Conservation (phyloP, 2,329 filamentous ascomycete genomes). For the Albophoma yamanashiensis region DNA sequence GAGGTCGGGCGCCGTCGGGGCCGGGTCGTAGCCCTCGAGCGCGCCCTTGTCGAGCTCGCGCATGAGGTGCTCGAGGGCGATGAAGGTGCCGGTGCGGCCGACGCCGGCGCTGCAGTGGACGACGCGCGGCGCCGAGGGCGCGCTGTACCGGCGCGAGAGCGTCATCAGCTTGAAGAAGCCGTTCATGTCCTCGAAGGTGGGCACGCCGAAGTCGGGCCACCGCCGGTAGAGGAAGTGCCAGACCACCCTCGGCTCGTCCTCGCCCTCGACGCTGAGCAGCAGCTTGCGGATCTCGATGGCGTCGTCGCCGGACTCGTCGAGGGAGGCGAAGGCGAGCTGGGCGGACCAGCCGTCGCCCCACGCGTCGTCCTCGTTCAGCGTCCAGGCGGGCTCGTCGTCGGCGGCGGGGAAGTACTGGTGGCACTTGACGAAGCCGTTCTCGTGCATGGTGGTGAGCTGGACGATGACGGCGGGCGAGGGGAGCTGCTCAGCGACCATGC, state of each 20-base stretch:
- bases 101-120: slow-evolving; percentile 88
- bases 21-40: slow-evolving; percentile 37
- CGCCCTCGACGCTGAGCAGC: slow-evolving; percentile 39
- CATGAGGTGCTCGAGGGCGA: slow-evolving; percentile 86
- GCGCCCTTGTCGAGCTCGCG: slow-evolving; percentile 69
- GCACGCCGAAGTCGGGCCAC: slow-evolving; percentile 88
- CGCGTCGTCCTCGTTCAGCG: slow-evolving; percentile 52
- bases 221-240: slow-evolving; percentile 79
- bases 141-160: slow-evolving; percentile 49
- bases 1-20: slow-evolving; percentile 41
- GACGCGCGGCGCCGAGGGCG: slow-evolving; percentile 56
- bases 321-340: slow-evolving; percentile 54
- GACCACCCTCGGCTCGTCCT: slow-evolving; percentile 45
- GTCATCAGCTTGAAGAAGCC: slow-evolving; percentile 61
- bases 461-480: slow-evolving; percentile 69
- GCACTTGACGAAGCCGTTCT: slow-evolving; percentile 72
- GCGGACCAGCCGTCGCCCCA: slow-evolving; percentile 60
- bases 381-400: slow-evolving; percentile 38
- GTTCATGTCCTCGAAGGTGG: slow-evolving; percentile 54
- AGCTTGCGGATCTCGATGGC: slow-evolving; percentile 69
- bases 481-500: slow-evolving; percentile 82
- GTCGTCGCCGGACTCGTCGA: slow-evolving; percentile 43
- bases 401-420: slow-evolving; percentile 72
- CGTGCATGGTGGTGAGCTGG: slow-evolving; percentile 87
- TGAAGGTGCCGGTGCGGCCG: slow-evolving; percentile 89